A percentile compares a stretch with the other conserved stretches of the same genome.
These are phyloP conservation scores for Tuber calosporum DNA, from an alignment of 495 filamentous ascomycete genomes.

Conservation along the genomic window DNA sequence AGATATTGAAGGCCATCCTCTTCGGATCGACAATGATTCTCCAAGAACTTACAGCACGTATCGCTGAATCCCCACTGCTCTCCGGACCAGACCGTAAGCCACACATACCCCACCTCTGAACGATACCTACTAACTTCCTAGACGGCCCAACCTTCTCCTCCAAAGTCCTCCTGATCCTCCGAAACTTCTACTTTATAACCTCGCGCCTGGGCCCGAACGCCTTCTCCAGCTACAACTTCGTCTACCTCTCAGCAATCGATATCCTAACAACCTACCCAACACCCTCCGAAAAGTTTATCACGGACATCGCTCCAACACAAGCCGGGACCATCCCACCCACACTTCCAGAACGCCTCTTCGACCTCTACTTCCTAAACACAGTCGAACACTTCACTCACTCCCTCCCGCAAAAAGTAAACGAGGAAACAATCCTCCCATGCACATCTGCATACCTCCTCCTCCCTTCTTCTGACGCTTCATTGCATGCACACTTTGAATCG, in stretches of 20 bases:
- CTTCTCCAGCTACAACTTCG: slow-evolving; percentile 73
- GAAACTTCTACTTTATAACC: slow-evolving; percentile 81
- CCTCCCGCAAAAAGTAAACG: slow-evolving; percentile 57
- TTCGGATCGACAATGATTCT: slow-evolving; percentile 73
- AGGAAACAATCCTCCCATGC: slow-evolving; percentile 65
- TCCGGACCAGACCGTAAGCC: slow-evolving; percentile 52
- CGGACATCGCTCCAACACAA: slow-evolving; percentile 53
- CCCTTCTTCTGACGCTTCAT: slow-evolving; percentile 53
- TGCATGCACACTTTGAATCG: slow-evolving; percentile 65
- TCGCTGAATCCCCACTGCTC: slow-evolving; percentile 52
- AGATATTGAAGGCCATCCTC: slow-evolving; percentile 67
- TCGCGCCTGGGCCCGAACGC: slow-evolving; percentile 64
- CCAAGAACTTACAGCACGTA: slow-evolving; percentile 63
- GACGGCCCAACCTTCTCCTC: slow-evolving; percentile 65
- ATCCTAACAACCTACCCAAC: slow-evolving; percentile 68
- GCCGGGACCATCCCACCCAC: slow-evolving; percentile 61
- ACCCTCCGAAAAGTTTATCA: slow-evolving; percentile 63
- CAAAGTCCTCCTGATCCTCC: slow-evolving; percentile 69
- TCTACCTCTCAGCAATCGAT: slow-evolving; percentile 81
- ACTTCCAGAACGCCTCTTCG: slow-evolving; percentile 68
- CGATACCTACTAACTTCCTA: slow-evolving; percentile 44
- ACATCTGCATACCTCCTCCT: slow-evolving; percentile 71
- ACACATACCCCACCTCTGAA: slow-evolving; percentile 42
- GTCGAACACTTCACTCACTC: slow-evolving; percentile 76
- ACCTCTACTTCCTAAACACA: slow-evolving; percentile 87